A percentile compares a stretch with the other conserved stretches of the same genome.
These are phyloP conservation scores for Aureobasidium sp. DNA, from an alignment of 2,329 filamentous ascomycete species.

Conservation along the genomic window DNA sequence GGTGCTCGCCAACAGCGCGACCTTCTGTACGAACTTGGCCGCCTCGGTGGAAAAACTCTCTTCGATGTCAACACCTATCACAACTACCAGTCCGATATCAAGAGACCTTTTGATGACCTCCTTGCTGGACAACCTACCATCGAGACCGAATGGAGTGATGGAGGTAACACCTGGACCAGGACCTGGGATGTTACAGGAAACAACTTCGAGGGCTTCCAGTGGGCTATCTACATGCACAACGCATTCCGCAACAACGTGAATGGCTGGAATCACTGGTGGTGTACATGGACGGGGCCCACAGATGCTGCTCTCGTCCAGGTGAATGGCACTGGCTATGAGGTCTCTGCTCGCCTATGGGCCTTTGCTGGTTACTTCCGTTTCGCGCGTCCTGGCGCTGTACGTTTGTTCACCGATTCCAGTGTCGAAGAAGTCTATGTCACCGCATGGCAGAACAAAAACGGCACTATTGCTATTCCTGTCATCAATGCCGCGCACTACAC, in stretches of 20 bases:
- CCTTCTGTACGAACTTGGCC: slow-evolving; percentile 19
- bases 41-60: slow-evolving; percentile 16
- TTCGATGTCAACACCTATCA: slow-evolving; percentile 22
- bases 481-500: slow-evolving; percentile 22
- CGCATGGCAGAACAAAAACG: slow-evolving; percentile 21
- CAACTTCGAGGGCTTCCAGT: slow-evolving; percentile 22
- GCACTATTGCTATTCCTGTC: slow-evolving; percentile 21
- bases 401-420: slow-evolving; percentile 16
- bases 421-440: slow-evolving; percentile 21
- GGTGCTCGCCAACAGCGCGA: slow-evolving; percentile 20
- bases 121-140: slow-evolving; percentile 19
- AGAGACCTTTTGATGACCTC: slow-evolving; percentile 18
- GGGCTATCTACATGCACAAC: slow-evolving; percentile 24
- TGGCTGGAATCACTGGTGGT: slow-evolving; percentile 22
- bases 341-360: slow-evolving; percentile 22
- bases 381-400: slow-evolving; percentile 20
- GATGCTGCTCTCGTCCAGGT: slow-evolving; percentile 19
- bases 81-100: slow-evolving; percentile 22
- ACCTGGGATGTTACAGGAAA: slow-evolving; percentile 19
- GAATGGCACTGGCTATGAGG: slow-evolving; percentile 17
- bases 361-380: slow-evolving; percentile 23
- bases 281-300: neutral
- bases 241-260: slow-evolving; percentile 18
- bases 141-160: slow-evolving; percentile 21
- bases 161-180: slow-evolving; percentile 13